Percentiles rank a stretch among this genome's conserved stretches.
phyloP scores from a whole-genome alignment of 768 basidiomycete species.

The Aureoboletus auriporus region DNA sequence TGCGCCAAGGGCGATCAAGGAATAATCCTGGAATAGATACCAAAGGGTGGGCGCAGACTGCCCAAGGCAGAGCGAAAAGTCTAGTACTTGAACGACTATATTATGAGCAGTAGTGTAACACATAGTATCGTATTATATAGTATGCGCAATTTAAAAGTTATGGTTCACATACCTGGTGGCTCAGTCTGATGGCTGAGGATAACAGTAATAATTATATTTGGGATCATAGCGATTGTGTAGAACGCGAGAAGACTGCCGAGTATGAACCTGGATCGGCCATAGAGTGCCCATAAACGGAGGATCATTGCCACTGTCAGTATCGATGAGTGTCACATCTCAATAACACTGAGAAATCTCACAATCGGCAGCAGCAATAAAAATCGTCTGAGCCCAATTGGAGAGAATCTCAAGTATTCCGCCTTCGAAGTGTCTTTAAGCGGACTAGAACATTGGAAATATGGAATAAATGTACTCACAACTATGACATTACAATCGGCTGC shows the following conservation, averaged over 20 bases:
- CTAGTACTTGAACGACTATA: background rate
- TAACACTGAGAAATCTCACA: background rate
- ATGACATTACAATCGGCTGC: background rate
- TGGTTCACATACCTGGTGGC: background rate
- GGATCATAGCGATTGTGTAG: background rate
- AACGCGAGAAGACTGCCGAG: background rate
- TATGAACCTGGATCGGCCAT: background rate
- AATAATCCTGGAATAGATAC: background rate
- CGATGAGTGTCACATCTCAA: background rate
- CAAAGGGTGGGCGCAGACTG: background rate
- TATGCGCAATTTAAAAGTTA: too few species aligned
- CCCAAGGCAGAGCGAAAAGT: background rate
- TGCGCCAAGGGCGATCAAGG: background rate
- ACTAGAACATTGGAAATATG: background rate
- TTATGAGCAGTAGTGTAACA: too few species aligned
- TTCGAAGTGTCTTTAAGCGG: background rate
- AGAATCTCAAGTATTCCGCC: background rate
- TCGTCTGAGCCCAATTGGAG: too few species aligned
- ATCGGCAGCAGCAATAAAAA: background rate
- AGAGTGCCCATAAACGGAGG: background rate
- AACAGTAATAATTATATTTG: background rate
- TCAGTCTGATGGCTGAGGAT: background rate
- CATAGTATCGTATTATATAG: too few species aligned
- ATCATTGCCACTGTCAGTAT: background rate
- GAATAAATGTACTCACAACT: background rate